A percentile compares a stretch with the other conserved stretches of the same genome.
Conservation (phyloP, 2,329 filamentous ascomycete genomes). For the Colletotrichum destructivum region DNA sequence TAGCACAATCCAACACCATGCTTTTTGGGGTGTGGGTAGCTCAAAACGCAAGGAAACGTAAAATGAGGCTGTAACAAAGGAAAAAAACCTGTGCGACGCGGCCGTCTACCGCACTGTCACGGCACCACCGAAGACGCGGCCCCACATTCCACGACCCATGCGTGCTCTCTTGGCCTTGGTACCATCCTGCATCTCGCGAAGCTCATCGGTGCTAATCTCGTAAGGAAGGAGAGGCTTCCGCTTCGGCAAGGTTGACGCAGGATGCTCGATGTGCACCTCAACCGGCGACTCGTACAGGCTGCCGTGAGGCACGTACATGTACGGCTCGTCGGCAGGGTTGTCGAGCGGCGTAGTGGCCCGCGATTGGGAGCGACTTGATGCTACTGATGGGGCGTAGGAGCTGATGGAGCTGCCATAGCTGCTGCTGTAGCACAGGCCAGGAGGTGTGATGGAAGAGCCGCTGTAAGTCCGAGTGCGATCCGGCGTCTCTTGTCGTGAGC, state of each 20-base stretch:
- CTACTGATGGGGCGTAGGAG: slow-evolving; percentile 65
- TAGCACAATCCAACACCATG: slow-evolving; percentile 41
- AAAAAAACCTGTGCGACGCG: slow-evolving; percentile 7
- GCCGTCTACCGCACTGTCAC: slow-evolving; percentile 55
- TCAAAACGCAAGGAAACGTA: slow-evolving; percentile 39
- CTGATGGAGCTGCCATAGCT: slow-evolving; percentile 57
- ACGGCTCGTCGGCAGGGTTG: slow-evolving; percentile 60
- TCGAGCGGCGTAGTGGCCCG: slow-evolving; percentile 67
- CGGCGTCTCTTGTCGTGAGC: slow-evolving; percentile 57
- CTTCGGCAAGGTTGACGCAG: slow-evolving; percentile 54
- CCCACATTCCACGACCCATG: slow-evolving; percentile 65
- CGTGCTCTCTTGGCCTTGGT: slow-evolving; percentile 65
- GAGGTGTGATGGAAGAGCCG: slow-evolving; percentile 57
- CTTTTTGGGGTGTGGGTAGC: slow-evolving; percentile 33
- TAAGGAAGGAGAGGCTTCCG: slow-evolving; percentile 61
- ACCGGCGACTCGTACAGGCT: slow-evolving; percentile 67
- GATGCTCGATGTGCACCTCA: slow-evolving; percentile 59
- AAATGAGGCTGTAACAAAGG: slow-evolving; percentile 30
- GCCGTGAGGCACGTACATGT: slow-evolving; percentile 56
- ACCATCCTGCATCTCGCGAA: slow-evolving; percentile 64
- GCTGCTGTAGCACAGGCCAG: slow-evolving; percentile 62
- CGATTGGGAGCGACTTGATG: slow-evolving; percentile 60
- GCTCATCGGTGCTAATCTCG: slow-evolving; percentile 68
- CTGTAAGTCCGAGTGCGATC: slow-evolving; percentile 58
- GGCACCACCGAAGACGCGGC: slow-evolving; percentile 66